phyloP scores from a whole-genome alignment of 1,284 basidiomycete genomes.

The Cryptococcus sp. region DNA sequence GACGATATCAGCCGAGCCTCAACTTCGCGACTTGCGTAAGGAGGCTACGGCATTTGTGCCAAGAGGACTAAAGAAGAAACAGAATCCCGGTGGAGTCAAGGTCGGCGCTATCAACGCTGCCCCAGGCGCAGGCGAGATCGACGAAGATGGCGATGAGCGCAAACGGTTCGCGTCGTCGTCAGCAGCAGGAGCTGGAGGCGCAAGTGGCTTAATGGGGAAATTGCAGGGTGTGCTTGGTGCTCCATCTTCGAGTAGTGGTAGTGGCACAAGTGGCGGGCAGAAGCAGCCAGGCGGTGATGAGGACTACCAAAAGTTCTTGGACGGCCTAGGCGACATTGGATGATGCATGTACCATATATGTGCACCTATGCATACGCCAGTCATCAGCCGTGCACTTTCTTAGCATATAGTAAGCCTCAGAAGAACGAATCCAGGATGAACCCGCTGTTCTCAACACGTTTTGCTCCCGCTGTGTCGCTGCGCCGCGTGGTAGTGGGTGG shows the following conservation, averaged over 20 bases:
- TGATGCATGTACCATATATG: too few relatives aligned
- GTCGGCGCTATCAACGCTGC: conserved; percentile 42
- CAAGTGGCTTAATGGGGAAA: conserved; percentile 47
- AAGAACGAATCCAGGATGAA: too few relatives aligned
- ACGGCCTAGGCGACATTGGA: conserved; percentile 37
- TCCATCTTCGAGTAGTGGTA: neutral
- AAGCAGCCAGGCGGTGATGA: conserved; percentile 32
- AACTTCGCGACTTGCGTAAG: conserved; percentile 86
- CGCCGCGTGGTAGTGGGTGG: too few relatives aligned
- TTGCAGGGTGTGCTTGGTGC: conserved; percentile 41
- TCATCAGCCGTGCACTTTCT: too few relatives aligned
- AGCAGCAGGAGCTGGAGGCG: conserved; percentile 10
- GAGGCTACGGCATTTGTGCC: conserved; percentile 89
- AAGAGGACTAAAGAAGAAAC: conserved; percentile 50
- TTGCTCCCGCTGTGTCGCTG: too few relatives aligned
- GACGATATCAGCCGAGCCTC: conserved; percentile 71
- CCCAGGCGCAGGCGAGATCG: conserved; percentile 40
- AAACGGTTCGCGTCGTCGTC: conserved; percentile 10
- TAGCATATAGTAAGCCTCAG: too few relatives aligned
- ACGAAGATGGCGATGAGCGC: conserved; percentile 44
- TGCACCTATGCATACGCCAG: too few relatives aligned
- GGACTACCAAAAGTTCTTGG: conserved; percentile 49
- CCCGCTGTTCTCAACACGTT: too few relatives aligned
- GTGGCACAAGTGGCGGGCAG: neutral
- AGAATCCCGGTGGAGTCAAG: conserved; percentile 9